Evolutionary conservation across 2,329 filamentous ascomycete species (phyloP), one percentile per base, ranked within the genome.

Genomic region (Emmonsiellopsis sp.): DNA sequence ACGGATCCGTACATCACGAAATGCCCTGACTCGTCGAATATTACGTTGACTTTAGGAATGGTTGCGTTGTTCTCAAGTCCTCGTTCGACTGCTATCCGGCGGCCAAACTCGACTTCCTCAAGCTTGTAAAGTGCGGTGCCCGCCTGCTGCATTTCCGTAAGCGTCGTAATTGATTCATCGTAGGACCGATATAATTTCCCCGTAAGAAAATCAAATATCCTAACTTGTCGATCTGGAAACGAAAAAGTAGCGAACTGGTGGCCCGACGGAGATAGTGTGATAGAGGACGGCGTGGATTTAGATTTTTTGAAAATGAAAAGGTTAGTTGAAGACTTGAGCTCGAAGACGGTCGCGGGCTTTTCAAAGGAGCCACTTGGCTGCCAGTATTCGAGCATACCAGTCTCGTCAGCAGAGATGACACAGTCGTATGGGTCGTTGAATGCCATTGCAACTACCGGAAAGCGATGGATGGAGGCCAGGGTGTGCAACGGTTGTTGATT

Each of bases 321-420:
- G 63, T 88, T 93, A 2, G 93, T 98, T 1, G 87, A 85, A 66
- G 89, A 95, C 73, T 98, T 98, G 73, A 90, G 88, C 60, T 89
- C 81, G 67, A 95, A 98, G 15, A 98, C 90, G 51, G 83, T 89
- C 61, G 90, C 85, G 0, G 93, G 93, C 70, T 97, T 96, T 64
- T 95, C 89, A 67, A 89, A 96, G 40, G 76, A 83, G 1, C 82
- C 84, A 57, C 66, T 62, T 0, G 93, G 90, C 54, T 82, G 81
- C 93, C 93, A 98, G 72, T 98, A 98, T 70, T 98, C 93, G 8
- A 98, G 68, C 92, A 97, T 97, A 26, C 93, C 92, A 52, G 82
- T 82, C 61, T 92, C 84, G 60, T 98, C 94, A 0, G 85, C 85
- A 1, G 93, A 97, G 6, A 97, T 75, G 1, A 95, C 91, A 65